Percentiles rank a stretch among this genome's conserved stretches.
Conservation (phyloP, 345 rosid species). For the Heritiera fomes region DNA sequence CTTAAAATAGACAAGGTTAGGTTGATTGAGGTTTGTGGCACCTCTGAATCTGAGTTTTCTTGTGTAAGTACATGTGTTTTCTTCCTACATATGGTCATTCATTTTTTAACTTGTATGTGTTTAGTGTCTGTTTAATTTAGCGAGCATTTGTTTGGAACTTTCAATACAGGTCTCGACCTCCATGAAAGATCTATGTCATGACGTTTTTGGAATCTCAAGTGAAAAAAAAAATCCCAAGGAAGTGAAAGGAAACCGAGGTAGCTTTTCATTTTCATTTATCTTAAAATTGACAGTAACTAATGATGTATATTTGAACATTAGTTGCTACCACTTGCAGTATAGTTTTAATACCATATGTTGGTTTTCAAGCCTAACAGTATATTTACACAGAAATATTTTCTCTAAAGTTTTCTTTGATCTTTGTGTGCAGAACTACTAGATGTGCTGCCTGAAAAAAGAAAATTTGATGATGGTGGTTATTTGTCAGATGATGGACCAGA, state of each 20-base stretch:
- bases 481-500: conserved; percentile 67
- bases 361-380: not conserved
- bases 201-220: conserved; percentile 48
- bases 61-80: conserved; percentile 51
- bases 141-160: not conserved
- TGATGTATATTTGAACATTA: not conserved
- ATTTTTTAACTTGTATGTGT: not conserved
- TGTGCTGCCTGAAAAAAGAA: conserved; percentile 72
- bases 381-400: not conserved
- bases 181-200: conserved; percentile 70
- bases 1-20: conserved; percentile 80
- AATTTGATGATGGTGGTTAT: conserved; percentile 70
- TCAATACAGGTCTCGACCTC: conserved; percentile 51
- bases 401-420: not conserved
- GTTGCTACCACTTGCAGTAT: not conserved
- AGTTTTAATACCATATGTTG: not conserved
- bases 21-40: conserved; percentile 89
- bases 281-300: not conserved
- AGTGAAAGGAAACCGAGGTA: conserved; percentile 60
- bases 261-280: not conserved
- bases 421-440: conserved; percentile 48
- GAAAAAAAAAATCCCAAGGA: conserved; percentile 57
- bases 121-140: not conserved
- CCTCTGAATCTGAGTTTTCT: conserved; percentile 82
- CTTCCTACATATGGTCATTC: not conserved